These are phyloP conservation scores for Tuber magnatum DNA, from an alignment of 495 filamentous ascomycete species.

Conservation along the genomic window DNA sequence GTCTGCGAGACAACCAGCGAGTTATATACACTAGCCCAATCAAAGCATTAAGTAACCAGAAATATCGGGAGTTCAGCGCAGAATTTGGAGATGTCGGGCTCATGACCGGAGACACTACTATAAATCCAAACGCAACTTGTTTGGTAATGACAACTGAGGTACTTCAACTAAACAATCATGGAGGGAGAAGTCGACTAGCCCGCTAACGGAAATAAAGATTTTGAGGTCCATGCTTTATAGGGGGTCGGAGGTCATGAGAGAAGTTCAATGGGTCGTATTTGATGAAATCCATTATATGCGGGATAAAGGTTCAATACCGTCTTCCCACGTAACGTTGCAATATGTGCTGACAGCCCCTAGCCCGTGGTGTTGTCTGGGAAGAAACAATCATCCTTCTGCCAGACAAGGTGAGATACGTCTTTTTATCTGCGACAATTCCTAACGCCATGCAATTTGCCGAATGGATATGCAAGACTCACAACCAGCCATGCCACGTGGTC, in stretches of 20 bases:
- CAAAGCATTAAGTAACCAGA: constrained; percentile 97
- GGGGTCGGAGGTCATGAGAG: constrained; percentile 97
- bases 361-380: constrained; percentile 95
- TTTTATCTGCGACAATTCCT: constrained; percentile 96
- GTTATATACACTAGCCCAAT: constrained; percentile 99
- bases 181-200: not conserved
- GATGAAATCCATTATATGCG: constrained; percentile 99
- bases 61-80: constrained; percentile 89
- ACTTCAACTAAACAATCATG: constrained; percentile 13
- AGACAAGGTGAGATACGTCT: constrained; percentile 97
- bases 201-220: constrained; percentile 51
- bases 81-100: constrained; percentile 96
- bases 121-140: constrained; percentile 95
- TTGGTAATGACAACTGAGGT: constrained; percentile 97
- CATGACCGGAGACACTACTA: constrained; percentile 98
- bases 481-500: constrained; percentile 94
- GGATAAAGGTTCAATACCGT: constrained; percentile 56
- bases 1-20: constrained; percentile 90
- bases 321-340: constrained; percentile 8
- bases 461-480: constrained; percentile 95
- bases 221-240: constrained; percentile 95
- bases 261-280: constrained; percentile 95
- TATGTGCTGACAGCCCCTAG: constrained; percentile 39
- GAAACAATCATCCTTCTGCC: constrained; percentile 96
- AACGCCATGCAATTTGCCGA: constrained; percentile 99